These are phyloP conservation scores for Falciphora oryzae DNA, from an alignment of 2,329 filamentous ascomycete genomes.

Conservation along the genomic window DNA sequence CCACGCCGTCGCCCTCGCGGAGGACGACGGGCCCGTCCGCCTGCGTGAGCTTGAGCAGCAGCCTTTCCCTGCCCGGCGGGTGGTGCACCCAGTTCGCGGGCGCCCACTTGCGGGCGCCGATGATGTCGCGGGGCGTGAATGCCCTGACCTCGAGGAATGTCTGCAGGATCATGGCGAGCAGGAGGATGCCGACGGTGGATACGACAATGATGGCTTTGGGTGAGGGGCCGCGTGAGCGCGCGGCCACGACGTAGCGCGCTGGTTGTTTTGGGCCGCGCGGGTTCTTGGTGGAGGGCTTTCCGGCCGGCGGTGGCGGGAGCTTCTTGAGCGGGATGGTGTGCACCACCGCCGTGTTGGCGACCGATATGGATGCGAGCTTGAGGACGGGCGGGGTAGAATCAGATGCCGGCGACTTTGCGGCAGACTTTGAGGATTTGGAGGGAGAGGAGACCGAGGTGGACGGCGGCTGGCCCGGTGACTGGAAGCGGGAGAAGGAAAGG, in stretches of 20 bases:
- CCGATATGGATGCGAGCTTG: conserved; percentile 74
- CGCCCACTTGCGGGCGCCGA: conserved; percentile 51
- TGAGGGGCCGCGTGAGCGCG: conserved; percentile 47
- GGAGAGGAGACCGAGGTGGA: conserved; percentile 1
- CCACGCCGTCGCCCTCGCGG: conserved; percentile 16
- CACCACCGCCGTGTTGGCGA: conserved; percentile 73
- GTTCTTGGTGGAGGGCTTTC: not conserved
- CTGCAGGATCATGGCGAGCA: conserved; percentile 58
- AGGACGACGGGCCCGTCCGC: conserved; percentile 16
- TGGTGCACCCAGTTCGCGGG: conserved; percentile 34
- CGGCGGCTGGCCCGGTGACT: conserved; percentile 30
- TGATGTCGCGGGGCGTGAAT: conserved; percentile 43
- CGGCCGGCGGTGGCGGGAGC: conserved; percentile 29
- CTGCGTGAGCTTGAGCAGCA: conserved; percentile 8
- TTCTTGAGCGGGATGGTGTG: conserved; percentile 68
- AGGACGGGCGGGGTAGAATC: conserved; percentile 45
- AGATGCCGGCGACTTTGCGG: not conserved
- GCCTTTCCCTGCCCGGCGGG: conserved; percentile 6
- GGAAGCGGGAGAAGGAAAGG: conserved; percentile 52
- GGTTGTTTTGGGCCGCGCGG: conserved; percentile 30
- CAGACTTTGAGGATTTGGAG: conserved; percentile 13
- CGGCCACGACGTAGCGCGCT: conserved; percentile 64
- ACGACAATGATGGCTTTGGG: conserved; percentile 46
- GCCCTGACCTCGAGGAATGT: conserved; percentile 60
- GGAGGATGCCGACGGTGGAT: conserved; percentile 49